A percentile compares a stretch with the other conserved stretches of the same genome.
Conservation (phyloP, 345 rosid genomes). For the Dipteronia sinensis region DNA sequence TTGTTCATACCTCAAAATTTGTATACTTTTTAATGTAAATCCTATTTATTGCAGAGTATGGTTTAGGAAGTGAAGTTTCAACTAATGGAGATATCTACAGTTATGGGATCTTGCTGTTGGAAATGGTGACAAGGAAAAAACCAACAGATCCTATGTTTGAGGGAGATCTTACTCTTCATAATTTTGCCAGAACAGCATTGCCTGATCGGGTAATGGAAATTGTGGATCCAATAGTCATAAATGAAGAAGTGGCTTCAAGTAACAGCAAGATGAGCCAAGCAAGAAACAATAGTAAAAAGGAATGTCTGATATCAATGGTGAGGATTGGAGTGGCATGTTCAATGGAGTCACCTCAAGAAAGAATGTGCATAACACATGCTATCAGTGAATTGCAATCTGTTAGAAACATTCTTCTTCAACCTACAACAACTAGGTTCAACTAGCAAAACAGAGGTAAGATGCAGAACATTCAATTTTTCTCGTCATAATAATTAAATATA, state of each 20-base stretch:
- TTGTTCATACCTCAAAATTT: too few relatives aligned
- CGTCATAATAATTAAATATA: too few relatives aligned
- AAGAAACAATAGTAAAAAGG: too few relatives aligned
- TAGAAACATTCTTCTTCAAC: neutral
- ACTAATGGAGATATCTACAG: slow-evolving; percentile 32
- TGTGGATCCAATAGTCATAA: neutral
- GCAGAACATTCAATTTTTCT: neutral
- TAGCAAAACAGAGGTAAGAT: neutral
- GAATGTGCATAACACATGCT: slow-evolving; percentile 2
- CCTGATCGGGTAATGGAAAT: slow-evolving; percentile 14
- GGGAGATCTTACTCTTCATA: slow-evolving; percentile 25
- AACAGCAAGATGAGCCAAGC: too few relatives aligned
- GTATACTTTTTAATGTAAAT: too few relatives aligned
- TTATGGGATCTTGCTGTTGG: slow-evolving; percentile 32
- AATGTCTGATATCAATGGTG: neutral
- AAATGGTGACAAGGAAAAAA: slow-evolving; percentile 29
- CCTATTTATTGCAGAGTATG: too few relatives aligned
- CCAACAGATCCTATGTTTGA: slow-evolving; percentile 26
- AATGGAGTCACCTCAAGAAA: neutral
- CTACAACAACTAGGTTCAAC: neutral
- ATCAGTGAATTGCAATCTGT: neutral
- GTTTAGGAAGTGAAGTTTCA: slow-evolving; percentile 17
- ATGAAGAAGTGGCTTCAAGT: neutral
- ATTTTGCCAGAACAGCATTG: slow-evolving; percentile 17
- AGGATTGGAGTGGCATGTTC: slow-evolving; percentile 21